Evolutionary conservation across 306 rosid genomes (phyloP).

Genomic region (Hylodesmum podocarpum): DNA sequence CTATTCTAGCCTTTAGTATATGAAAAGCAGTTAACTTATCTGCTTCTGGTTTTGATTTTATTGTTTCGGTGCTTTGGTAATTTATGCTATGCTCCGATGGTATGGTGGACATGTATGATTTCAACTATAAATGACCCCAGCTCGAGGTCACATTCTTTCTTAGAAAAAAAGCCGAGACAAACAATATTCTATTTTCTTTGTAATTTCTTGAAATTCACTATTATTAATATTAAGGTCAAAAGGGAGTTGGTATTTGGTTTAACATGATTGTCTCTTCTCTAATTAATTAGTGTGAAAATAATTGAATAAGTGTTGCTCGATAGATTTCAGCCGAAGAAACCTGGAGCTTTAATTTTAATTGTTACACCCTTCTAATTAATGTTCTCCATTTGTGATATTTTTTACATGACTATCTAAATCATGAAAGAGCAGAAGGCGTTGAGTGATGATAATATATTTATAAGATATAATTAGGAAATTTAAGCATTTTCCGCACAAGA

Average conservation of each 20-base stretch:
- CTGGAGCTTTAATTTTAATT: no score
- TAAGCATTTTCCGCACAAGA: neutral
- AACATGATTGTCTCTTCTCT: neutral
- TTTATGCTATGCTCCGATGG: neutral
- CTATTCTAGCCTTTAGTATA: slow-evolving; percentile 25
- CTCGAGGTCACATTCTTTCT: slow-evolving; percentile 93
- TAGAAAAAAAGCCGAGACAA: neutral
- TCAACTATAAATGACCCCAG: slow-evolving; percentile 52
- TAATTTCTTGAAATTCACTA: slow-evolving; percentile 30
- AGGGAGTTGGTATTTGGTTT: slow-evolving; percentile 3
- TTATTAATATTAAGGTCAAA: slow-evolving; percentile 28
- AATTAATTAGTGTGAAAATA: no score
- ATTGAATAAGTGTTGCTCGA: neutral
- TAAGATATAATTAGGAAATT: neutral
- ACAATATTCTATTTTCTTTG: slow-evolving; percentile 29
- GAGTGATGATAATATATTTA: neutral
- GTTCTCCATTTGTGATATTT: no score
- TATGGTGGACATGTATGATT: slow-evolving; percentile 29
- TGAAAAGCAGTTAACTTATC: slow-evolving; percentile 26
- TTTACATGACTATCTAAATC: neutral
- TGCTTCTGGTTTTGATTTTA: slow-evolving; percentile 29
- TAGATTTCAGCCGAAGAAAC: no score
- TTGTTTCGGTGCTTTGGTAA: slow-evolving; percentile 8
- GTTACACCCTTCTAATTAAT: no score
- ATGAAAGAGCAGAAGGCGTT: neutral